Evolutionary conservation across 2,329 filamentous ascomycete species (phyloP).

Genomic region (Purpureocillium lavendulum): DNA sequence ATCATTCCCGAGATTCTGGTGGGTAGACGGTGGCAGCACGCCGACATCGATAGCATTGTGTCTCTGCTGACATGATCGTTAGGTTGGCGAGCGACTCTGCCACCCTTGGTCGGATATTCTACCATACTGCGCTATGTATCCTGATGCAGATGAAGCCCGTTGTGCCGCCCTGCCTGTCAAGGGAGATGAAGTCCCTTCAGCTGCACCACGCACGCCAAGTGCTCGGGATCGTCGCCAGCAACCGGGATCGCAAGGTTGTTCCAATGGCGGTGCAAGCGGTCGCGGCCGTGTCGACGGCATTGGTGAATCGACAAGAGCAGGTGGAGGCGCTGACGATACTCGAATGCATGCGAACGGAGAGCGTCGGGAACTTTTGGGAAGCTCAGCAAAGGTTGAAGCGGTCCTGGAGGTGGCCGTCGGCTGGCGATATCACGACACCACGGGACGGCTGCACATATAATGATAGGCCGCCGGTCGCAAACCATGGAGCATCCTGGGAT

Average conservation of each 20-base stretch:
- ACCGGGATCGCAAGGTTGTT: conserved; percentile 71
- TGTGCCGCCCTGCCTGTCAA: conserved; percentile 45
- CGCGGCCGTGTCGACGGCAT: conserved; percentile 65
- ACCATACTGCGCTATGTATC: conserved; percentile 77
- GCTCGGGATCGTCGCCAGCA: conserved; percentile 82
- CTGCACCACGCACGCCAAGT: conserved; percentile 73
- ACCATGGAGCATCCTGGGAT: too few species aligned
- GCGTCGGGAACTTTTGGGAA: conserved; percentile 68
- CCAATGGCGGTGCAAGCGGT: conserved; percentile 73
- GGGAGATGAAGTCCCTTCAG: conserved; percentile 63
- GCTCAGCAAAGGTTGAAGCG: conserved; percentile 65
- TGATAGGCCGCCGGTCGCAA: too few species aligned
- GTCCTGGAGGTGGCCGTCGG: conserved; percentile 62
- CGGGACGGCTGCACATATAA: too few species aligned
- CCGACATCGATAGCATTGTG: too few species aligned
- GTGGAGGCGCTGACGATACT: conserved; percentile 74
- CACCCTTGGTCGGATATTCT: conserved; percentile 76
- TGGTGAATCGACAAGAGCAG: conserved; percentile 64
- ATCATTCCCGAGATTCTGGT: conserved; percentile 81
- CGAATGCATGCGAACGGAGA: conserved; percentile 64
- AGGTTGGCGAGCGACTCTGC: conserved; percentile 28
- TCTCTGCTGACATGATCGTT: background rate
- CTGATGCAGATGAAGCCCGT: conserved; percentile 73
- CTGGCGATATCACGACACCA: too few species aligned
- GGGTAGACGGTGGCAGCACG: conserved; percentile 18